phyloP scores from a whole-genome alignment of 768 basidiomycete genomes.

The Zangia roseola region DNA sequence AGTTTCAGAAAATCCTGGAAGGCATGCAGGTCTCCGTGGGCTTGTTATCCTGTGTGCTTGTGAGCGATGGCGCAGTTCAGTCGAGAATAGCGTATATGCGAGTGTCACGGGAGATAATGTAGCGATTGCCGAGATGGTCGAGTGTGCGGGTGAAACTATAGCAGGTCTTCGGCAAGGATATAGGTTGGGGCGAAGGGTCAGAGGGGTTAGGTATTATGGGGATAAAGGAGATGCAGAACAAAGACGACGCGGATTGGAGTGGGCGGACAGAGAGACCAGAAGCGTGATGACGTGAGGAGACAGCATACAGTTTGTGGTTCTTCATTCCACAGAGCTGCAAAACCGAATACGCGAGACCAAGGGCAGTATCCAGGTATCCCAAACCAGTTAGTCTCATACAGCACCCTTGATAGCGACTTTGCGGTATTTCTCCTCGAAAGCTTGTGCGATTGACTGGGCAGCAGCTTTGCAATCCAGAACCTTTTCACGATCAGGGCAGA shows the following conservation, averaged over 20 bases:
- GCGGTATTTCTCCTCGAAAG: conserved; percentile 78
- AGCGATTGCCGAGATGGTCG: neutral
- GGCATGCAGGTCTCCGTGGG: neutral
- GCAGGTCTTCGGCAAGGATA: conserved; percentile 3
- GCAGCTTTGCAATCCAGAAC: conserved; percentile 70
- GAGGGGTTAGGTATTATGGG: conserved; percentile 8
- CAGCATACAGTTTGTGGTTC: conserved; percentile 10
- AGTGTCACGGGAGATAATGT: conserved; percentile 7
- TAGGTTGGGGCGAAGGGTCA: conserved; percentile 2
- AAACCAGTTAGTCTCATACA: conserved; percentile 46
- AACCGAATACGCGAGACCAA: neutral
- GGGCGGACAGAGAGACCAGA: conserved; percentile 15
- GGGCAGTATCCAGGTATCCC: conserved; percentile 6
- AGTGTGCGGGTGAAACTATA: neutral
- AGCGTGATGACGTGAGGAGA: conserved; percentile 6
- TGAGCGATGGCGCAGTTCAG: neutral
- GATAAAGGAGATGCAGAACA: conserved; percentile 10
- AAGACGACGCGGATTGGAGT: conserved; percentile 7
- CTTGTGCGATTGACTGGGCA: conserved; percentile 53
- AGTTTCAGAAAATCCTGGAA: neutral
- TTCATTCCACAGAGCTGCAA: conserved; percentile 14
- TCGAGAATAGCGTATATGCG: conserved; percentile 2
- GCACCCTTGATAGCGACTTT: conserved; percentile 92
- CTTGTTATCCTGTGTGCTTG: conserved; percentile 1
- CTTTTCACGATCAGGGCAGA: conserved; percentile 60